Conservation (phyloP, 2,329 filamentous ascomycete genomes). For the Stachybotrys elegans region DNA sequence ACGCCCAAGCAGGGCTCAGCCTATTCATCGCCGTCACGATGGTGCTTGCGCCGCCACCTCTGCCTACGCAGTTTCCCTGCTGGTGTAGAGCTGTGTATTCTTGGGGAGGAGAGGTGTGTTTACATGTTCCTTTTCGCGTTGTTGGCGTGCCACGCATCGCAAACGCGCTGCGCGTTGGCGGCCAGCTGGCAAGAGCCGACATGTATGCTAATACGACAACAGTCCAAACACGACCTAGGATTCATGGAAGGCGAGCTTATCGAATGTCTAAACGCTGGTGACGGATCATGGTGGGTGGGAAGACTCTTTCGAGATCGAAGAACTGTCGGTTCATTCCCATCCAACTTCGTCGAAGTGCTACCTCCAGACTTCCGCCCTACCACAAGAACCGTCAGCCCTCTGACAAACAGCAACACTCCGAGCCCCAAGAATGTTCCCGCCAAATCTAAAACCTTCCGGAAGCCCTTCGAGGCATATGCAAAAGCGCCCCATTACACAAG, state of each 20-base stretch:
- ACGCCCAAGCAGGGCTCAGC: no score
- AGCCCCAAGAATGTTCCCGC: slow-evolving; percentile 50
- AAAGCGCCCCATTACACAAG: slow-evolving; percentile 63
- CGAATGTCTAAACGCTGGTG: slow-evolving; percentile 94
- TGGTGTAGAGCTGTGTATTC: slow-evolving; percentile 91
- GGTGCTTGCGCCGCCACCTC: slow-evolving; percentile 50
- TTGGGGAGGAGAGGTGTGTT: slow-evolving; percentile 76
- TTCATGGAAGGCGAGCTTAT: slow-evolving; percentile 98
- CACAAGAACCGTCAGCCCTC: slow-evolving; percentile 53
- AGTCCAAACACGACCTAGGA: slow-evolving; percentile 88
- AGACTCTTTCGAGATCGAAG: slow-evolving; percentile 83
- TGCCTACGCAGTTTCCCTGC: slow-evolving; percentile 80
- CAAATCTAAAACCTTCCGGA: slow-evolving; percentile 60
- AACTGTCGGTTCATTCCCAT: slow-evolving; percentile 89
- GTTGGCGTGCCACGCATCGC: background rate
- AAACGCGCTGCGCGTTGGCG: no score
- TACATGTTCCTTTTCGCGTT: background rate
- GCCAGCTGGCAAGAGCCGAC: background rate
- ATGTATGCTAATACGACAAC: background rate
- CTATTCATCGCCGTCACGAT: slow-evolving; percentile 34
- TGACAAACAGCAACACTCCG: slow-evolving; percentile 52
- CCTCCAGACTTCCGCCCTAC: slow-evolving; percentile 79
- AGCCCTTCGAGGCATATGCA: slow-evolving; percentile 62
- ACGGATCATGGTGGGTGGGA: slow-evolving; percentile 98
- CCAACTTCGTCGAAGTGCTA: slow-evolving; percentile 92